phyloP scores from a whole-genome alignment of 2,329 filamentous ascomycete genomes.

The Verticillium zaregamsianum region DNA sequence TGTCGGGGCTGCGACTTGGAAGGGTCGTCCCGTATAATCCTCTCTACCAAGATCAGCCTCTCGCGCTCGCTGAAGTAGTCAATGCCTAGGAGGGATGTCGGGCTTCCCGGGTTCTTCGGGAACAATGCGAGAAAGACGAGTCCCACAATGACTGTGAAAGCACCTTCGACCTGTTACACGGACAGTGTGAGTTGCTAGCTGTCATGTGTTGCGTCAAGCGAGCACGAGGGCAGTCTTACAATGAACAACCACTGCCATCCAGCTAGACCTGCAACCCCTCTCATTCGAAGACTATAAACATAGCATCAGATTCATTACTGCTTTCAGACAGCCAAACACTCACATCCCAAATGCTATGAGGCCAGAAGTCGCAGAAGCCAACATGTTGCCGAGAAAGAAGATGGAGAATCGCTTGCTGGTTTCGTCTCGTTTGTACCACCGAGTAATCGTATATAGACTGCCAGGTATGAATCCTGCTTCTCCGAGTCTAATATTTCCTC shows the following conservation, averaged over 20 bases:
- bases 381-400: constrained; percentile 39
- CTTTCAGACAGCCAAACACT: not conserved
- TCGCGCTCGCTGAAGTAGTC: constrained; percentile 28
- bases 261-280: constrained; percentile 5
- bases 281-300: not conserved
- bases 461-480: constrained; percentile 41
- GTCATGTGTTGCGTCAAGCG: not conserved
- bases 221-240: not conserved
- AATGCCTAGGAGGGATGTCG: constrained; percentile 23
- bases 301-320: not conserved
- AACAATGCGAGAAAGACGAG: constrained; percentile 25
- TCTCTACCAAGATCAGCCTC: constrained; percentile 23
- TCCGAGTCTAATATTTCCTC: constrained; percentile 9
- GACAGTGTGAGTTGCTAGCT: not conserved
- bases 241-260: constrained; percentile 13
- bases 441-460: constrained; percentile 39
- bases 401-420: constrained; percentile 37
- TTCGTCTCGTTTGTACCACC: constrained; percentile 41
- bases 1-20: constrained; percentile 24
- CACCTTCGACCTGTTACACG: constrained; percentile 25
- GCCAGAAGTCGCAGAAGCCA: constrained; percentile 31
- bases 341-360: constrained; percentile 35
- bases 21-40: constrained; percentile 29
- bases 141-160: constrained; percentile 29
- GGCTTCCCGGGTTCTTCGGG: constrained; percentile 21